Base-by-base conservation (phyloP, 768 basidiomycete genomes). In the Psilocybe azurescens region DNA sequence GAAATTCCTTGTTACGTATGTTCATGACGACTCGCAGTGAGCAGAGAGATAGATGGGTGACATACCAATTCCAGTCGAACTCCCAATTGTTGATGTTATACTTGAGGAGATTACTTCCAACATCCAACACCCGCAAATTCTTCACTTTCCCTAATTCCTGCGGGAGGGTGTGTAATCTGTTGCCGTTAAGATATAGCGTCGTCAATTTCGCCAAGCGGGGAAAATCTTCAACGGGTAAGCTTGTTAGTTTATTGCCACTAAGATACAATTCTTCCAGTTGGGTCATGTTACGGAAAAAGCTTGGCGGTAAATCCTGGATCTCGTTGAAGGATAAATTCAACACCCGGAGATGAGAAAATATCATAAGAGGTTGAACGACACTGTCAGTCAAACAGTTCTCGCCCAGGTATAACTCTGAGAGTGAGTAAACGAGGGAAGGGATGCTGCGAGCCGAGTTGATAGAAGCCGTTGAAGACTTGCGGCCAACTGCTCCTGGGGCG, bases 31-130 rank as follows among this genome's bases (percentile, higher is more conserved):
- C 59, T 6, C 29, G 32, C 16, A 33, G 36, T 53, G 4, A 28
- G 30, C 58, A 20, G n/a, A 11, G 60, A 33, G 29, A 44, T 36
- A 41, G 30, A 51, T 62, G 33, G 20, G 24, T 24, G 38, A 78
- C 86, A 53, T 65, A 97, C 97, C 97, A 98, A 73, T 99, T 99
- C 96, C 96, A 99, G 77, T 99, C 97, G 74, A 95, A 99, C 73
- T 97, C 94, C 90, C 90, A 95, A 70, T 99, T 99, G 67, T 94
- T 92, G 67, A 97, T 95, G 72, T 99, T 99, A 76, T 99, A 99
- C 83, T 92, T 94, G 75, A 99, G 80, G 56, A 87, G 75, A 73
- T 99, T 99, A 73, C 90, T 95, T 6, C 97, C 96, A 4, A 93
- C 96, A 71, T 99, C 97, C 67, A 99, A 81, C 33, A 91, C 86